Percentiles rank a stretch among this genome's conserved stretches.
Conservation (phyloP, 2,329 filamentous ascomycete genomes). For the Phialemoniopsis sp. region DNA sequence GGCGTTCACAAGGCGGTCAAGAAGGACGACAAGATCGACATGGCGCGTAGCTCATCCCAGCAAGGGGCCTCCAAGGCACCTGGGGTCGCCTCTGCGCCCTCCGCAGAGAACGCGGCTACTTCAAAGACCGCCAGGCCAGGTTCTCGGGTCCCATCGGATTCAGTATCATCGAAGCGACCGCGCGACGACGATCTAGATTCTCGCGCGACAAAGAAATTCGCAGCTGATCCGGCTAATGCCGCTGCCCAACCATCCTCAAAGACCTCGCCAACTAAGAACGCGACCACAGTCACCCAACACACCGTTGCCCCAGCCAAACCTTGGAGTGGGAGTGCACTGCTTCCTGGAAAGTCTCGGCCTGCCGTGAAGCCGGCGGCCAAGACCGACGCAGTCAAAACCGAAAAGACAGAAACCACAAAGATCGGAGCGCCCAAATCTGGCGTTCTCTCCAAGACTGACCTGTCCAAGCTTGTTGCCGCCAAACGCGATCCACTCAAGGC, state of each 20-base stretch:
- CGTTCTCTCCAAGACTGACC: slow-evolving; percentile 2
- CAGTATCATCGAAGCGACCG: slow-evolving; percentile 24
- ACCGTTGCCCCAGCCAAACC: slow-evolving; percentile 11
- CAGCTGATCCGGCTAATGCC: slow-evolving; percentile 20
- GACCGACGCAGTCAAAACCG: slow-evolving; percentile 15
- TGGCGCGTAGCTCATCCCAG: too few relatives aligned
- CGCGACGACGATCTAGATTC: slow-evolving; percentile 32
- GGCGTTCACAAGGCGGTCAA: slow-evolving; percentile 37
- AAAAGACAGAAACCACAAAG: slow-evolving; percentile 23
- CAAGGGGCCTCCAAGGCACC: too few relatives aligned
- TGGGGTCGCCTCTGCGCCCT: not conserved
- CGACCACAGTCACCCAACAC: slow-evolving; percentile 2
- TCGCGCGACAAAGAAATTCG: slow-evolving; percentile 31
- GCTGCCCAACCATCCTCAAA: slow-evolving; percentile 11
- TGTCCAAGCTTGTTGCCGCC: slow-evolving; percentile 18
- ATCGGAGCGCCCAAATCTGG: slow-evolving; percentile 17
- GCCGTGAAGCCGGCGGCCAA: slow-evolving; percentile 36
- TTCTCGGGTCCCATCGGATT: slow-evolving; percentile 14
- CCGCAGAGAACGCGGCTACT: slow-evolving; percentile 17
- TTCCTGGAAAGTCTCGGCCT: slow-evolving; percentile 45
- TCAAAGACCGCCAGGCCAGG: slow-evolving; percentile 10
- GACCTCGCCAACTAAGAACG: slow-evolving; percentile 4
- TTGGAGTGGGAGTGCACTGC: slow-evolving; percentile 20
- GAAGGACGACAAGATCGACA: slow-evolving; percentile 28
- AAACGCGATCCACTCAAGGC: slow-evolving; percentile 3